Percentiles rank a stretch among this genome's conserved stretches.
These are phyloP conservation scores for Eucalyptus polyanthemos DNA, from an alignment of 345 rosid genomes.

Conservation along the genomic window DNA sequence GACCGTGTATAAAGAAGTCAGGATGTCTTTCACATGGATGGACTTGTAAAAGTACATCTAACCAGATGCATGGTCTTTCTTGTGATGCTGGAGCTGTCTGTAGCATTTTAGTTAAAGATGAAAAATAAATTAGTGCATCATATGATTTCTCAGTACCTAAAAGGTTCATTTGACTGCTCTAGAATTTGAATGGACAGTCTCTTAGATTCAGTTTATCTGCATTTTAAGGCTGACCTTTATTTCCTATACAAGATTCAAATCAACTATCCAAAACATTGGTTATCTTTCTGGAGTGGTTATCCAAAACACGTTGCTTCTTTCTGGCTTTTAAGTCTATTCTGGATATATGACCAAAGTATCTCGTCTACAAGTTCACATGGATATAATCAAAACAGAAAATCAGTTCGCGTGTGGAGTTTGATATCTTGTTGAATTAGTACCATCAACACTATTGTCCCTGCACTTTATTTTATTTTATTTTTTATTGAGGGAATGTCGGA, in stretches of 20 bases:
- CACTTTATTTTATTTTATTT: not conserved
- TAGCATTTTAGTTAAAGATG: not conserved
- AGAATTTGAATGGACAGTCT: not conserved
- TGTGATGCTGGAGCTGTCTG: not conserved
- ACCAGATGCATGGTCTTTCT: not conserved
- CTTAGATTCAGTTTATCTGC: not conserved
- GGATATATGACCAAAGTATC: not conserved
- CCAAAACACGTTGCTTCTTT: not conserved
- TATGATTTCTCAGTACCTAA: not conserved
- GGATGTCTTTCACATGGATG: not conserved
- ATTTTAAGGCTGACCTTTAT: not conserved
- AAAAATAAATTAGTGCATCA: not conserved
- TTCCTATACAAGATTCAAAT: not conserved
- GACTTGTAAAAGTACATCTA: not conserved
- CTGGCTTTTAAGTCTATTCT: not conserved
- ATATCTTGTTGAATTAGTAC: not conserved
- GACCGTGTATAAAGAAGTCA: not conserved
- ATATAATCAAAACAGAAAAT: no score
- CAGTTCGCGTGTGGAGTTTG: not conserved
- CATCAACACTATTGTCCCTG: not conserved
- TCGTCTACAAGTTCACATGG: no score
- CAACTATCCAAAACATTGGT: not conserved
- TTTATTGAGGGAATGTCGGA: not conserved
- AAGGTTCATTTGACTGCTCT: not conserved
- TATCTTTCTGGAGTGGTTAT: not conserved